These are phyloP conservation scores for Westerdykella sp. DNA, from an alignment of 2,329 filamentous ascomycete species.

Conservation along the genomic window DNA sequence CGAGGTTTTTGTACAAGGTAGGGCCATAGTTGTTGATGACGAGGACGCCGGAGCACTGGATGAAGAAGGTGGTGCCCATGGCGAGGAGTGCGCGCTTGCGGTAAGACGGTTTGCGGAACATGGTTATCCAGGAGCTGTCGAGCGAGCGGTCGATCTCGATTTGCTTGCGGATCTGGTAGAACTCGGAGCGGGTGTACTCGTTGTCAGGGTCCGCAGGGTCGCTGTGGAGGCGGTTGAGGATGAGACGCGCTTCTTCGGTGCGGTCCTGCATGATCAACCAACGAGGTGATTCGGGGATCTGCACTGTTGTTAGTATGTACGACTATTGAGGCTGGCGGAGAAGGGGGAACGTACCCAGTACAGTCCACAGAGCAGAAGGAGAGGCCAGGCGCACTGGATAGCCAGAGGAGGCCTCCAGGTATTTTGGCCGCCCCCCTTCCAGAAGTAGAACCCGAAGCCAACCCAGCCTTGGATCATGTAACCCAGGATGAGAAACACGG, in stretches of 20 bases:
- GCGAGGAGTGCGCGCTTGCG: conserved; percentile 20
- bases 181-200: conserved; percentile 21
- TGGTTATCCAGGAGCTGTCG: conserved; percentile 16
- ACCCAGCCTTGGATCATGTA: conserved; percentile 19
- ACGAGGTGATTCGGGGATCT: conserved; percentile 56
- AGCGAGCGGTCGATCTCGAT: conserved; percentile 23
- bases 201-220: conserved; percentile 44
- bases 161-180: conserved; percentile 26
- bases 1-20: conserved; percentile 23
- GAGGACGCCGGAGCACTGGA: conserved; percentile 25
- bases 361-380: conserved; percentile 43
- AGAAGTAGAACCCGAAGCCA: conserved; percentile 25
- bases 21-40: conserved; percentile 28
- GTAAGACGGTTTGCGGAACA: conserved; percentile 22
- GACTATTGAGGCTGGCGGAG: no score
- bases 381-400: conserved; percentile 45
- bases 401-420: conserved; percentile 45
- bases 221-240: conserved; percentile 56
- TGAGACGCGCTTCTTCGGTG: conserved; percentile 52
- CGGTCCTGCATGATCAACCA: conserved; percentile 59
- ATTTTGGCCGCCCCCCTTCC: conserved; percentile 26
- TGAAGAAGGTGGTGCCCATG: conserved; percentile 22
- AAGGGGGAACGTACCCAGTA: conserved; percentile 30
- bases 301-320: no score
- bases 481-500: conserved; percentile 18